These are phyloP conservation scores for Coniferiporia sulphurascens DNA, from an alignment of 1,284 basidiomycete genomes.

Conservation along the genomic window DNA sequence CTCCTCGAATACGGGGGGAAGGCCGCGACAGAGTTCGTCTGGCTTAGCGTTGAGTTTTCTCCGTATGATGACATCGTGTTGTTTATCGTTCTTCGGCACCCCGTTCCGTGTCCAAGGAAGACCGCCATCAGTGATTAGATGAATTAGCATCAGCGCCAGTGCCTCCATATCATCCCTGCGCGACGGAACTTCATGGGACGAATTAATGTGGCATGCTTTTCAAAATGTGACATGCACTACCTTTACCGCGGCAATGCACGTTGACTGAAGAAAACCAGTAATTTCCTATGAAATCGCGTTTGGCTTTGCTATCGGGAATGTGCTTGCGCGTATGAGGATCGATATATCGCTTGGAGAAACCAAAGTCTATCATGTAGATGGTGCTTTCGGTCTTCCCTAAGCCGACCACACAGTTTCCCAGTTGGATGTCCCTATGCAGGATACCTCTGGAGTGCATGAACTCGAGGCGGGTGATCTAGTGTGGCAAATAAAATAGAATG, in stretches of 20 bases:
- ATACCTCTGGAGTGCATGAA: conserved; percentile 69
- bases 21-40: conserved; percentile 62
- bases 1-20: conserved; percentile 68
- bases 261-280: conserved; percentile 74
- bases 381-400: conserved; percentile 47
- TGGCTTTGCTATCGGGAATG: conserved; percentile 58
- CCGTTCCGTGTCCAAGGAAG: conserved; percentile 73
- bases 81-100: conserved; percentile 59
- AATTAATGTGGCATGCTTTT: not conserved
- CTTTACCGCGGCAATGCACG: conserved; percentile 70
- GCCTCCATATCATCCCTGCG: conserved; percentile 74
- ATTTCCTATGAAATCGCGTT: conserved; percentile 73
- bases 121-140: conserved; percentile 69
- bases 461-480: conserved; percentile 68
- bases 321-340: conserved; percentile 57
- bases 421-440: conserved; percentile 70
- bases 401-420: conserved; percentile 69
- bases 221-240: conserved; percentile 32
- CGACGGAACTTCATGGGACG: conserved; percentile 49
- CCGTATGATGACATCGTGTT: conserved; percentile 55
- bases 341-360: conserved; percentile 72
- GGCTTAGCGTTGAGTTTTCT: conserved; percentile 53
- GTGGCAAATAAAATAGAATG: conserved; percentile 32
- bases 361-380: conserved; percentile 80
- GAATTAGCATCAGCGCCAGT: conserved; percentile 69